These are phyloP conservation scores for Seiridium cupressi DNA, from an alignment of 2,329 filamentous ascomycete genomes.

Conservation along the genomic window DNA sequence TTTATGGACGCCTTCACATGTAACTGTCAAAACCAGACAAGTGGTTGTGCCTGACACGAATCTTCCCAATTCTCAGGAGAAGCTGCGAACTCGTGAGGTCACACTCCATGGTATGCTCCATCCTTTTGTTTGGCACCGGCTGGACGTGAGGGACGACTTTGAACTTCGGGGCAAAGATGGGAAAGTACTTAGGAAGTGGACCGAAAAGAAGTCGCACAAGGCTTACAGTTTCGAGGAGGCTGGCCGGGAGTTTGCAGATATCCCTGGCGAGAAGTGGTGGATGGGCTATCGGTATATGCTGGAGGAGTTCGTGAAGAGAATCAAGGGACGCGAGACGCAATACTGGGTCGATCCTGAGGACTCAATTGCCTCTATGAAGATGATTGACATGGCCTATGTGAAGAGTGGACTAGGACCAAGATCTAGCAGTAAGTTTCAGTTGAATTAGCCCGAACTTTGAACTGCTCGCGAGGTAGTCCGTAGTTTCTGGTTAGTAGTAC, in stretches of 20 bases:
- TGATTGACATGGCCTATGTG: conserved; percentile 43
- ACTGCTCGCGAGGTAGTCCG: too few species aligned
- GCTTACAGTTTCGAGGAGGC: conserved; percentile 33
- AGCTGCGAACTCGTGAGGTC: background rate
- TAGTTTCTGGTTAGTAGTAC: too few species aligned
- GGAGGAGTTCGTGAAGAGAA: conserved; percentile 44
- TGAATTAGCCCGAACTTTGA: too few species aligned
- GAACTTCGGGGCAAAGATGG: conserved; percentile 2
- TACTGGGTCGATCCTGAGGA: conserved; percentile 40
- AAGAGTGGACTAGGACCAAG: conserved; percentile 29
- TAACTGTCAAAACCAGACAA: background rate
- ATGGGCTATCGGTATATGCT: conserved; percentile 42
- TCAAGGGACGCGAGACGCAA: conserved; percentile 32
- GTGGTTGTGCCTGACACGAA: background rate
- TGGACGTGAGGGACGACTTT: conserved; percentile 32
- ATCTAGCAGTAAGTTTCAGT: conserved; percentile 9
- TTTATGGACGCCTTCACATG: conserved; percentile 13
- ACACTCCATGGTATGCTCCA: conserved; percentile 21
- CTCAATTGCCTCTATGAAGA: conserved; percentile 39
- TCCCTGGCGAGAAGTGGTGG: conserved; percentile 31
- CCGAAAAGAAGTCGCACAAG: conserved; percentile 23
- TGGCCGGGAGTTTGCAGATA: conserved; percentile 21
- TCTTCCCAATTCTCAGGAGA: background rate
- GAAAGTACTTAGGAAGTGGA: conserved; percentile 18
- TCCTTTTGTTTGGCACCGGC: conserved; percentile 29